These are phyloP conservation scores for Pestalotiopsis sp. DNA, from an alignment of 2,329 filamentous ascomycete species.

Conservation along the genomic window DNA sequence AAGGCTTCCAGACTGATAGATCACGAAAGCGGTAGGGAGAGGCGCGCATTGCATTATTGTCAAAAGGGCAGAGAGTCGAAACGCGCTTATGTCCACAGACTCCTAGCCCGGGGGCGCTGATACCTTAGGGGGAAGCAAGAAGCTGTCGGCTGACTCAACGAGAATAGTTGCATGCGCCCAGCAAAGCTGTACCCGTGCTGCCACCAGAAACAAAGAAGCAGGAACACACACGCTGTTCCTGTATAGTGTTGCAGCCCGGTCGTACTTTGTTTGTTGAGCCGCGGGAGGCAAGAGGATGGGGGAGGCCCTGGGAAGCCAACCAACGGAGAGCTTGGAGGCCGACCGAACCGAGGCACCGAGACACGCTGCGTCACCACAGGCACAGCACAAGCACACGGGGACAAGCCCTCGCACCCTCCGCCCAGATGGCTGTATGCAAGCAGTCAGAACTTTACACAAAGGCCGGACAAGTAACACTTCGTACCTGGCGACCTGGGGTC, in stretches of 20 bases:
- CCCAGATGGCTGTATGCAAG: background rate
- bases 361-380: slow-evolving; percentile 1
- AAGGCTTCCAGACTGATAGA: background rate
- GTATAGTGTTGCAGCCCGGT: background rate
- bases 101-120: background rate
- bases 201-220: background rate
- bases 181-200: background rate
- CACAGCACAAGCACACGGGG: background rate
- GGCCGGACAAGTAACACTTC: background rate
- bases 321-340: background rate
- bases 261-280: background rate
- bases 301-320: background rate
- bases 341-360: background rate
- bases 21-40: background rate
- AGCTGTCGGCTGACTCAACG: background rate
- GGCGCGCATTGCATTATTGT: background rate
- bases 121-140: background rate
- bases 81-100: background rate
- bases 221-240: slow-evolving; percentile 5
- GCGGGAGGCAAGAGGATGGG: background rate
- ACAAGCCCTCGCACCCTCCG: background rate
- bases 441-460: background rate
- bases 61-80: background rate
- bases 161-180: background rate
- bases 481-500: background rate